Conservation (phyloP, 2,329 filamentous ascomycete genomes). For the Aspergillus chevalieri region DNA sequence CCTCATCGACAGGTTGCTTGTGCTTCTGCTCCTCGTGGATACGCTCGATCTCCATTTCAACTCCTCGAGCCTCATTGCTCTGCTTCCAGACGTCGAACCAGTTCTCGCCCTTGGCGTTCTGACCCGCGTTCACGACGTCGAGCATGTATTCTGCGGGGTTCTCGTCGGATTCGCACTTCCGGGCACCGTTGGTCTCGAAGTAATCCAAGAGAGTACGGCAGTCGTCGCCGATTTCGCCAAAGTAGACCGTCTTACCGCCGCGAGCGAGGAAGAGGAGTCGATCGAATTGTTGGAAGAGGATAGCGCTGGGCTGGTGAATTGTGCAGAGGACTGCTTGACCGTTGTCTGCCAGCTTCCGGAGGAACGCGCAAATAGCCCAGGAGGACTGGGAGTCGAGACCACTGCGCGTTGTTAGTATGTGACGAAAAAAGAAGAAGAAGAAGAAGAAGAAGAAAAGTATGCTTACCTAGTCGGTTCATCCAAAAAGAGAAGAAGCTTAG, state of each 20-base stretch:
- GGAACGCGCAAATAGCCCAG: conserved; percentile 77
- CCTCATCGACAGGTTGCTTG: conserved; percentile 17
- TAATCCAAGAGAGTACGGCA: conserved; percentile 54
- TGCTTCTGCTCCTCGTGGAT: conserved; percentile 46
- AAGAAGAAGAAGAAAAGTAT: too few relatives aligned
- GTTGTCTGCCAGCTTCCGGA: conserved; percentile 78
- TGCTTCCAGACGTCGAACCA: conserved; percentile 58
- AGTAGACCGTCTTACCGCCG: conserved; percentile 62
- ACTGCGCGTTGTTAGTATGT: conserved; percentile 28
- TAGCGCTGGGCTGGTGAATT: conserved; percentile 86
- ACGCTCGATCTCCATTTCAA: conserved; percentile 52
- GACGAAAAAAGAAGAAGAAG: too few relatives aligned
- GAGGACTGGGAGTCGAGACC: conserved; percentile 86
- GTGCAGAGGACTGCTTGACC: conserved; percentile 88
- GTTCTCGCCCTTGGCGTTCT: conserved; percentile 35
- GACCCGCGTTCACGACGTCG: conserved; percentile 44
- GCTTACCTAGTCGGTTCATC: conserved; percentile 71
- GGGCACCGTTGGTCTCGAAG: conserved; percentile 58
- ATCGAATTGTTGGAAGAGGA: conserved; percentile 80
- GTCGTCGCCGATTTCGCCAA: conserved; percentile 58
- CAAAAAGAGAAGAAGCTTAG: conserved; percentile 76
- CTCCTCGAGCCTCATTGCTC: conserved; percentile 48
- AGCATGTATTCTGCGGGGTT: conserved; percentile 74
- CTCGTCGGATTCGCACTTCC: conserved; percentile 52
- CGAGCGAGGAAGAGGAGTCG: conserved; percentile 56